Base-by-base conservation (phyloP, 2,329 filamentous ascomycete species). In the Hypomyces rosellus region DNA sequence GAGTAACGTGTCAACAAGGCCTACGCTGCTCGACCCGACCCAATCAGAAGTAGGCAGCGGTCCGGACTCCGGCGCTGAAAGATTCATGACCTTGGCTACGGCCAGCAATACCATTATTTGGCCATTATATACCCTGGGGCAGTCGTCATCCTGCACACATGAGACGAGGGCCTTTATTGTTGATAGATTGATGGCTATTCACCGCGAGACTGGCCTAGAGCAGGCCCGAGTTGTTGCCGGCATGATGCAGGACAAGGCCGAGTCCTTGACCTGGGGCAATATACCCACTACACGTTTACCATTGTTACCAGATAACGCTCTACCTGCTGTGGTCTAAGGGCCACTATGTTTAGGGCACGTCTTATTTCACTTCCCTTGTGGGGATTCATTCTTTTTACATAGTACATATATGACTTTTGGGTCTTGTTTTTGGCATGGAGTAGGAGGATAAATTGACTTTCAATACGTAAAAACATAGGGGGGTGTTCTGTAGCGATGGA, bases 121-220 rank as follows among this genome's bases (percentile, higher is more conserved):
- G 74, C 75, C 75, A 4, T 64, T 78, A 3, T 78, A 75, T 49
- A 68, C 72, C 11, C 67, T 74, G 7, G 75, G 74, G 48, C 69
- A 74, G 59, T 75, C 73, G 16, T 72, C 73, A 1, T 70, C 68
- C 3, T 76, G 73, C 52, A 66, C 68, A 1, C 54, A 59, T 3
- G 63, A 69, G 44, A 69, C 70, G 56, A 70, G 69, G 44, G 60
- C 65, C 3, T 78, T 76, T 42, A 69, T 73, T 1, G 61, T 76
- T 13, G 68, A 69, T 15, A 64, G 74, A n/a, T 62, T 78, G 37
- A 60, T 67, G 41, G 69, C 69, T 9, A 68, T 78, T 20, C 69
- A 72, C 49, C 63, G 65, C 42, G 74, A 77, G 61, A 73, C 71
- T 12, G 72, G 72, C 1, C 60, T 76, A 4, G 62, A 67, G 36